These are phyloP conservation scores for Chlamydomonas reinhardtii DNA, from an alignment of 163 green algal genomes.

Conservation along the genomic window DNA sequence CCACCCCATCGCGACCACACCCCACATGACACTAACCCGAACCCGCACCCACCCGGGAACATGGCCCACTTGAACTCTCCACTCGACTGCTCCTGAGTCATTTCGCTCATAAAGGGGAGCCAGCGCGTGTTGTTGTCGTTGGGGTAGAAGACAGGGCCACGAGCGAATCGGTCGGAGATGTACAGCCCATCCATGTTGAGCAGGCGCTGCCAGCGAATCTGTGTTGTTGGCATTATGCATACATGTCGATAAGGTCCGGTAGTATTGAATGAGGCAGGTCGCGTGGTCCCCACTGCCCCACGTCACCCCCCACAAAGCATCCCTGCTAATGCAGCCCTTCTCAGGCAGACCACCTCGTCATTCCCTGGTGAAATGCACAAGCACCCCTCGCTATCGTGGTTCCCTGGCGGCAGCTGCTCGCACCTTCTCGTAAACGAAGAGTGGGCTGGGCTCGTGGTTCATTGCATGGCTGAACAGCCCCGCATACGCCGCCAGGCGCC, in stretches of 20 bases:
- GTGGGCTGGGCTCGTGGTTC: constrained; percentile 1
- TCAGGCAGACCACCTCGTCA: too few species aligned
- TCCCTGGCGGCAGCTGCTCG: too few species aligned
- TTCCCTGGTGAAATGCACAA: too few species aligned
- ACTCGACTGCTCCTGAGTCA: neutral
- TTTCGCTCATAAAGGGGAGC: constrained; percentile 20
- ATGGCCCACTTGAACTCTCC: neutral
- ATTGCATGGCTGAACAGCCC: constrained; percentile 17
- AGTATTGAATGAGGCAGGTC: too few species aligned
- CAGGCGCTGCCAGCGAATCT: neutral
- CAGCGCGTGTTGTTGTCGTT: neutral
- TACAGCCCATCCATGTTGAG: constrained; percentile 45
- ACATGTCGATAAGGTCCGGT: too few species aligned
- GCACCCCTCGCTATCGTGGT: too few species aligned
- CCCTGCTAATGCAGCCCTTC: too few species aligned
- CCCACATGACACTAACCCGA: too few species aligned
- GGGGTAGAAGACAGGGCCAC: constrained; percentile 19
- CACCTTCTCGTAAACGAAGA: constrained; percentile 37
- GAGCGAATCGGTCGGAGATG: constrained; percentile 27
- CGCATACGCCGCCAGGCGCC: neutral
- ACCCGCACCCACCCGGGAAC: neutral
- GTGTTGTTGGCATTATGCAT: neutral
- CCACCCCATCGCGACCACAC: too few species aligned
- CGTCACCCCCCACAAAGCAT: too few species aligned
- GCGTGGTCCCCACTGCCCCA: too few species aligned